Evolutionary conservation across 1,284 basidiomycete genomes (phyloP), one percentile per base, ranked within the genome.

Genomic region (Chalciporus sp.): DNA sequence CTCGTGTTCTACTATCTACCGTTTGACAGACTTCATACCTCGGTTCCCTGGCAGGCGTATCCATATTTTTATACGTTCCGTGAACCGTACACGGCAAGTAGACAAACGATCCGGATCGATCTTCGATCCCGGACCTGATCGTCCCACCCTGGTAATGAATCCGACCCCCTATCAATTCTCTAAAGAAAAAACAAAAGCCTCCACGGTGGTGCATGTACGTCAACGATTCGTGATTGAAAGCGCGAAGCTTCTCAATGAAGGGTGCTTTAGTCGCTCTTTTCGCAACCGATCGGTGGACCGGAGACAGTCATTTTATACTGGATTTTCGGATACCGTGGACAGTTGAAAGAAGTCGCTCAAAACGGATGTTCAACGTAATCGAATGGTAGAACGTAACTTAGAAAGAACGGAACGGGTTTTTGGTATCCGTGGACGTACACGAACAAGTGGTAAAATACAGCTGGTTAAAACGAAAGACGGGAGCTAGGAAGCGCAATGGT

Each of bases 121-220:
- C 65, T 65, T 56, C 58, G 66, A 67, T 64, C 53, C 57, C 40
- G 66, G 66, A 52, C 60, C 64, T 71, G 67, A 66, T 68, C 65
- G 46, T 42, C 49, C 42, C 11, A 14, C 42, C 58, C 41, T 48
- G 33, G 40, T 33, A 10, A 26, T 28, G 35, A 53, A 39, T 35
- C 31, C 20, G 37, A 37, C 17, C 47, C 55, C 62, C 65, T 61
- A 65, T 64, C 65, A 68, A 51, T 64, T 50, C 16, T 35, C 8
- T 37, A 37, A 17, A 37, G n/a, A 37, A 37, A 31, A 31, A 17
- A 17, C 35, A 17, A 37, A 47, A 53, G 58, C 51, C 45, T 31
- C 49, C 55, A 45, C 42, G 42, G 40, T 23, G 33, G 44, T 45
- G 23, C 50, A 10, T 49, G 55, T 61, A 62, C 59, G 62, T 59